phyloP scores from a whole-genome alignment of 495 filamentous ascomycete species.

The Platismatia glauca region DNA sequence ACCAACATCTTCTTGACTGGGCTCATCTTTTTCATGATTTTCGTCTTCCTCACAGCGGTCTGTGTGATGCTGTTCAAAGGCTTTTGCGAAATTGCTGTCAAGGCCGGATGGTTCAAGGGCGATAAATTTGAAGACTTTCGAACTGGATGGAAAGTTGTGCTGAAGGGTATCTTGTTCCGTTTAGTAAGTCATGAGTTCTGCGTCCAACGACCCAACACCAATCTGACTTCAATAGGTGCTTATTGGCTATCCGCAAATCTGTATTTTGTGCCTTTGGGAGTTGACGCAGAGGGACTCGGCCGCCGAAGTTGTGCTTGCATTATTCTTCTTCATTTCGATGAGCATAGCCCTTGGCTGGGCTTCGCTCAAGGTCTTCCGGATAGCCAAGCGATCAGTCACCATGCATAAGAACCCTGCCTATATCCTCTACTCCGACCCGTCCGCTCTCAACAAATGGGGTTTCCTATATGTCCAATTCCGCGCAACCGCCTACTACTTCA shows the following conservation, averaged over 20 bases:
- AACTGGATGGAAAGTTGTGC: constrained; percentile 76
- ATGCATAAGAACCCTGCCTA: constrained; percentile 97
- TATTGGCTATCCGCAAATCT: constrained; percentile 91
- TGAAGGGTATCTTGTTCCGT: constrained; percentile 88
- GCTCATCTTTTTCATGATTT: constrained; percentile 79
- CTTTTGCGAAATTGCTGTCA: constrained; percentile 62
- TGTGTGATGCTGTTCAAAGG: constrained; percentile 73
- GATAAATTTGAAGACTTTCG: constrained; percentile 93
- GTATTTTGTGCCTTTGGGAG: constrained; percentile 89
- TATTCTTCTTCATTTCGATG: constrained; percentile 84
- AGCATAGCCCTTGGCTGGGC: constrained; percentile 75
- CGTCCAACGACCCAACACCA: constrained; percentile 5
- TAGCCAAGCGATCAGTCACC: constrained; percentile 77
- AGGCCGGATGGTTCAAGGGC: constrained; percentile 66
- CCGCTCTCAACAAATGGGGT: constrained; percentile 93
- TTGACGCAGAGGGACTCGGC: constrained; percentile 77
- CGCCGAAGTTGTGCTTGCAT: constrained; percentile 77
- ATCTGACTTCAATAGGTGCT: constrained; percentile 42
- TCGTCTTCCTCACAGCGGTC: constrained; percentile 62
- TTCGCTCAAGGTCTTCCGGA: constrained; percentile 75
- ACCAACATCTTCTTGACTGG: constrained; percentile 95
- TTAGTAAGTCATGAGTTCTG: constrained; percentile 38
- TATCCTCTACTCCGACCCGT: constrained; percentile 91
- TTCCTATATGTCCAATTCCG: constrained; percentile 98
- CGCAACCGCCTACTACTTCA: constrained; percentile 94